Evolutionary conservation across 441 rosid genomes (phyloP), one percentile per base, ranked within the genome.

Genomic region (Populus hybrid): DNA sequence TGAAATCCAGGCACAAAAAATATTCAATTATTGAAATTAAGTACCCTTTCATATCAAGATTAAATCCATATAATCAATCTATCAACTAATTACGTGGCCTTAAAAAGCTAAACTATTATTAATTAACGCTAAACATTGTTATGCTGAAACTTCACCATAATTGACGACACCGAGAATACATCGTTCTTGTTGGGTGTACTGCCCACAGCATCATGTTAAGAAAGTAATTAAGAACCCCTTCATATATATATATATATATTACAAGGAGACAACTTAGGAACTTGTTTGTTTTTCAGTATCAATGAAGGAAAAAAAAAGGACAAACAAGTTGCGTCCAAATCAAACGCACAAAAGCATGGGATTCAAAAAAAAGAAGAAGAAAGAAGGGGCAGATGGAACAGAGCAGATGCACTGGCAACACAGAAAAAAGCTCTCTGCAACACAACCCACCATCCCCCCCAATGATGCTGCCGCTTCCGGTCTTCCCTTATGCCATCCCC

Each of bases 391-490:
- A 6, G 28, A 75, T 8, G 28, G 18, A 67, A 72, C 67, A 73
- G 76, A 73, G 7, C 9, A 59, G 19, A 59, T 73, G 75, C 68
- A 30, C 32, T 30, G 32, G 32, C 32, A 30, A 3, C 3, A 30
- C n/a, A 70, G 34, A 21, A 24, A 71, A 42, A 46, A 71, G 50
- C 67, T 19, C 2, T 6, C 34, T 30, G 35, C 4, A 19, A 19
- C 7, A 30, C 7, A n/a, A 72, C 63, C 74, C 18, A 61, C 18
- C 21, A 35, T 35, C 32, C 8, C 18, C 23, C 34, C 3, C 67
- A 72, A 72, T 72, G 42, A 72, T 72, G 11, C 73, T 70, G 32
- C 32, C 23, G 12, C 73, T 40, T 24, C 73, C 19, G 19, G 6
- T 16, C 7, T 30, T 70, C 18, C 23, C n/a, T 11, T 21, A 10